Conservation (phyloP, 1,139 yeast species). For the Geotrichum klebahnii region DNA sequence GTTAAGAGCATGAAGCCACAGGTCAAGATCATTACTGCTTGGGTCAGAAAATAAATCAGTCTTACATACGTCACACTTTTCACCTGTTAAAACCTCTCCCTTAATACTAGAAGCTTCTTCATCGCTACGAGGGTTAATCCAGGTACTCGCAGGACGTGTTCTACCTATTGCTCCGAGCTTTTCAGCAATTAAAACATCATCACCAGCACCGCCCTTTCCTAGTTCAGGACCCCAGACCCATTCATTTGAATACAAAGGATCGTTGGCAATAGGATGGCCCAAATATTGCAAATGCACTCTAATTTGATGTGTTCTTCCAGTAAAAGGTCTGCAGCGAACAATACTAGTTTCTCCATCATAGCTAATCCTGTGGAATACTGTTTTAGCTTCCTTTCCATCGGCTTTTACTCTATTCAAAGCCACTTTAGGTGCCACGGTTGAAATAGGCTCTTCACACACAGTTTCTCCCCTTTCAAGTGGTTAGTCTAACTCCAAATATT, state of each 20-base stretch:
- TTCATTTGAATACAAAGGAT: conserved; percentile 73
- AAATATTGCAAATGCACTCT: conserved; percentile 84
- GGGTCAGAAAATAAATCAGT: conserved; percentile 84
- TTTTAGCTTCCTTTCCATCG: conserved; percentile 57
- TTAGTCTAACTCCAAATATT: conserved; percentile 1
- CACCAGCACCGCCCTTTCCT: conserved; percentile 53
- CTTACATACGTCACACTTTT: conserved; percentile 61
- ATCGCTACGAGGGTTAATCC: conserved; percentile 45
- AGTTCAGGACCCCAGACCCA: conserved; percentile 66
- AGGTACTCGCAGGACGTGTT: conserved; percentile 59
- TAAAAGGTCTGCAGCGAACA: conserved; percentile 76
- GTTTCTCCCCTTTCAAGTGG: conserved; percentile 39
- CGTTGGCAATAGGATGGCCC: conserved; percentile 91
- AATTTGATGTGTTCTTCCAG: conserved; percentile 94
- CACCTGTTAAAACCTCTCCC: conserved; percentile 61
- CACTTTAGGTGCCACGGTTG: conserved; percentile 70
- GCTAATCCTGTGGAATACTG: conserved; percentile 52
- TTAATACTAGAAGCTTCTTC: conserved; percentile 20
- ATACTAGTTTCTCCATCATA: conserved; percentile 63
- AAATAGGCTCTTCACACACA: conserved; percentile 62
- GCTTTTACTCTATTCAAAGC: conserved; percentile 69
- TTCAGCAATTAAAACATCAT: conserved; percentile 45
- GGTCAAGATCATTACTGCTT: conserved; percentile 73
- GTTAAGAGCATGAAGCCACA: conserved; percentile 86
- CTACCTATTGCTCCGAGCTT: conserved; percentile 65